Conservation (phyloP, 192 early-diverging fungal species). For the Coemansia interrupta region DNA sequence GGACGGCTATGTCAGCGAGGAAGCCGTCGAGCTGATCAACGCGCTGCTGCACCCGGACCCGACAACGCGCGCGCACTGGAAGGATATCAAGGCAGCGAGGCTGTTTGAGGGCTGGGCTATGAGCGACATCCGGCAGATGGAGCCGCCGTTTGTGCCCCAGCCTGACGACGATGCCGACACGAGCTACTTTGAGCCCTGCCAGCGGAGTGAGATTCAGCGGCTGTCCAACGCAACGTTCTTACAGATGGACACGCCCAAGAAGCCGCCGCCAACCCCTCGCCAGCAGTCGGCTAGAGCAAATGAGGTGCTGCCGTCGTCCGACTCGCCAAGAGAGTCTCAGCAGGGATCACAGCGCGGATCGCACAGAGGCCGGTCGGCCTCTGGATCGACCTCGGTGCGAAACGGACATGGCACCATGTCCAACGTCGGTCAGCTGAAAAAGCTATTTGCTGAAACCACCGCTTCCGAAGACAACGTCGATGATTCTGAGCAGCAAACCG, state of each 20-base stretch:
- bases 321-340: background rate
- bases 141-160: conserved; percentile 81
- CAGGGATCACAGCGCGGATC: conserved; percentile 21
- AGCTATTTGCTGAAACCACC: conserved; percentile 28
- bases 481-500: background rate
- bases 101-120: conserved; percentile 79
- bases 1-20: conserved; percentile 55
- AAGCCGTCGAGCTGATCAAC: conserved; percentile 70
- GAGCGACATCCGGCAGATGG: conserved; percentile 68
- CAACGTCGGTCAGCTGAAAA: conserved; percentile 46
- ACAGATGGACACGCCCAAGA: conserved; percentile 21
- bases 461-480: background rate
- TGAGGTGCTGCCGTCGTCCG: conserved; percentile 1
- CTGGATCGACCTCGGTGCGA: conserved; percentile 16
- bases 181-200: conserved; percentile 88
- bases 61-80: conserved; percentile 58
- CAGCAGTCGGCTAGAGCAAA: conserved; percentile 10
- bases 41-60: conserved; percentile 74
- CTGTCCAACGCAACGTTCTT: conserved; percentile 62
- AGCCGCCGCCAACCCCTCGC: conserved; percentile 10
- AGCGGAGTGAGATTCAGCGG: conserved; percentile 73
- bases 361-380: conserved; percentile 18
- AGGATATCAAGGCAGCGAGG: conserved; percentile 64
- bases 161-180: conserved; percentile 81
- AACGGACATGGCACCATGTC: conserved; percentile 4